phyloP scores from a whole-genome alignment of 2,329 filamentous ascomycete species.

The Alternaria viburni region DNA sequence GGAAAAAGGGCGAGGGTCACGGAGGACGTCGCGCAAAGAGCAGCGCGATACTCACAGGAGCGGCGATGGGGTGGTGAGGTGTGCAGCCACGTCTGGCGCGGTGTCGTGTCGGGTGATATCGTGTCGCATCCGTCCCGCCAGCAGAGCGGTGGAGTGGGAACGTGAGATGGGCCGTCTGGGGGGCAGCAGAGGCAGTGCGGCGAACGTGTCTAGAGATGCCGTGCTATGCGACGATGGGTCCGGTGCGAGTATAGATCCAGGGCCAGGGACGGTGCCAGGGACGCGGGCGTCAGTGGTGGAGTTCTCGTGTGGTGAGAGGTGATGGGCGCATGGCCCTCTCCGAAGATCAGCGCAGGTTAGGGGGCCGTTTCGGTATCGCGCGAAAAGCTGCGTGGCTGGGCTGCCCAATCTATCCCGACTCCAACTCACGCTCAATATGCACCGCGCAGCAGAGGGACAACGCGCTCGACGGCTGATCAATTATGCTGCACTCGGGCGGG shows the following conservation, averaged over 20 bases:
- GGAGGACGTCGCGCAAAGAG: slow-evolving; percentile 21
- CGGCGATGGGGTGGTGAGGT: slow-evolving; percentile 14
- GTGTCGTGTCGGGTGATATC: slow-evolving; percentile 30
- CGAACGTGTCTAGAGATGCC: slow-evolving; percentile 25
- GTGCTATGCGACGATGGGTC: slow-evolving; percentile 36
- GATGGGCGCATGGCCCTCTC: slow-evolving; percentile 31
- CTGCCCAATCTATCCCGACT: slow-evolving; percentile 20
- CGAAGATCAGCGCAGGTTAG: slow-evolving; percentile 29
- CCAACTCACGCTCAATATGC: slow-evolving; percentile 2
- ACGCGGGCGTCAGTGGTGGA: slow-evolving; percentile 33
- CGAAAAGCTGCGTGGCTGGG: slow-evolving; percentile 31
- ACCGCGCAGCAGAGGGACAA: not conserved
- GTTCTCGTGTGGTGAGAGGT: slow-evolving; percentile 32
- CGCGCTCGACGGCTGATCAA: not conserved
- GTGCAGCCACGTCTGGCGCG: slow-evolving; percentile 32
- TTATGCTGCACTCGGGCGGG: not conserved
- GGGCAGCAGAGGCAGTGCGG: slow-evolving; percentile 34
- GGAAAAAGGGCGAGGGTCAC: slow-evolving; percentile 24
- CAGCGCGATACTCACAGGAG: slow-evolving; percentile 32
- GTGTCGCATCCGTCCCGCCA: slow-evolving; percentile 46
- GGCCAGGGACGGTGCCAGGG: slow-evolving; percentile 33
- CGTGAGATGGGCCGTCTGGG: slow-evolving; percentile 15
- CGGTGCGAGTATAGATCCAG: slow-evolving; percentile 30
- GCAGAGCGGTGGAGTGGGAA: slow-evolving; percentile 29
- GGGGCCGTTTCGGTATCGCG: slow-evolving; percentile 30